These are phyloP conservation scores for Phellinidium pouzarii DNA, from an alignment of 1,284 basidiomycete species.

Conservation along the genomic window DNA sequence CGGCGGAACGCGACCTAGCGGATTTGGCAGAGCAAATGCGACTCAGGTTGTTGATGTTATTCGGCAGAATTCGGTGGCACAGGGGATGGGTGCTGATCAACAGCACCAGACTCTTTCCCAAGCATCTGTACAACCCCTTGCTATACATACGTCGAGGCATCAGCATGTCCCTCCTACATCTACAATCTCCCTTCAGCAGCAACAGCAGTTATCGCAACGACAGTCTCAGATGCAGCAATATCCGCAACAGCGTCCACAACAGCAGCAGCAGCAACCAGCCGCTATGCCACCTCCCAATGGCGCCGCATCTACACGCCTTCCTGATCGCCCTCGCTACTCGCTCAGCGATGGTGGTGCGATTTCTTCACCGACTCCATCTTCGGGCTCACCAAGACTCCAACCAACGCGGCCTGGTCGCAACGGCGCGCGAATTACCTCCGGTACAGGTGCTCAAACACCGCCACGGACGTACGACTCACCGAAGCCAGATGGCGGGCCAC, in stretches of 20 bases:
- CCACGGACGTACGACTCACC: background rate
- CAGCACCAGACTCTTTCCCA: slow-evolving; percentile 17
- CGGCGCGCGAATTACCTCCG: background rate
- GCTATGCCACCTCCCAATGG: background rate
- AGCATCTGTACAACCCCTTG: slow-evolving; percentile 11
- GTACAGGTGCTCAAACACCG: background rate
- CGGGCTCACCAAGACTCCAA: slow-evolving; percentile 19
- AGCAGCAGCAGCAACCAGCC: slow-evolving; percentile 7
- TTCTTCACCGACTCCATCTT: slow-evolving; percentile 13
- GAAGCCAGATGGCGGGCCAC: background rate
- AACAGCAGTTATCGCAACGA: background rate
- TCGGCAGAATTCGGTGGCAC: slow-evolving; percentile 27
- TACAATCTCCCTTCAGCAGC: background rate
- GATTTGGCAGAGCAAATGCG: slow-evolving; percentile 19
- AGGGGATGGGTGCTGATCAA: slow-evolving; percentile 10
- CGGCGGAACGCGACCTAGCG: slow-evolving; percentile 19
- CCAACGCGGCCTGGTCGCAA: slow-evolving; percentile 16
- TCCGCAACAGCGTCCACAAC: slow-evolving; percentile 7
- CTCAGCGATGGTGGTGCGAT: slow-evolving; percentile 28
- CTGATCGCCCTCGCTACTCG: slow-evolving; percentile 36
- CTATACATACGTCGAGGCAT: no score
- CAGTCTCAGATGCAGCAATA: slow-evolving; percentile 1
- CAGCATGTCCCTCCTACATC: slow-evolving; percentile 16
- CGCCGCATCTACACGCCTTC: slow-evolving; percentile 23
- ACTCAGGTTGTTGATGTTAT: slow-evolving; percentile 29